Evolutionary conservation across 345 rosid species (phyloP).

Genomic region (Garcia nutans): DNA sequence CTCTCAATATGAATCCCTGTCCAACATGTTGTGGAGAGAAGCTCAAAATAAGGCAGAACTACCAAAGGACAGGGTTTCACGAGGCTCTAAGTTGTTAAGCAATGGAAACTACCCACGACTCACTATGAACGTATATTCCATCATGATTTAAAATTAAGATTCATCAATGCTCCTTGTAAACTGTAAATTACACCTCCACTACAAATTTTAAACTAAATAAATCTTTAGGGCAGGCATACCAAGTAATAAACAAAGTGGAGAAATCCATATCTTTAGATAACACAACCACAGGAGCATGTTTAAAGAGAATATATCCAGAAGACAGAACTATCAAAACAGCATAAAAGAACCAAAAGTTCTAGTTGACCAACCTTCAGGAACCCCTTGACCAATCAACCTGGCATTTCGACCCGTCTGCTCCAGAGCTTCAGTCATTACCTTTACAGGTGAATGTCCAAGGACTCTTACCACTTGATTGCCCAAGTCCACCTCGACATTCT

Average conservation of each 20-base stretch:
- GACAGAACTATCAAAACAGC: background rate
- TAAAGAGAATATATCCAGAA: background rate
- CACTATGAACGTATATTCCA: background rate
- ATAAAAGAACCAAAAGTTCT: background rate
- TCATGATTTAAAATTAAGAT: background rate
- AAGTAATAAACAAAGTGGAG: background rate
- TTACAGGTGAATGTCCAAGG: constrained; percentile 75
- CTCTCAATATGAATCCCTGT: background rate
- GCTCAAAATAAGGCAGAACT: background rate
- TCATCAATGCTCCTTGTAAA: background rate
- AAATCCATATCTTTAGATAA: background rate
- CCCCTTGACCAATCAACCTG: constrained; percentile 86
- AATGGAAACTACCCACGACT: background rate
- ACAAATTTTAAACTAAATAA: too few species aligned
- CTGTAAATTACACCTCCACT: too few species aligned
- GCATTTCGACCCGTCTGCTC: constrained; percentile 87
- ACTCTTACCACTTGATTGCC: constrained; percentile 78
- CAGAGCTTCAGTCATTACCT: constrained; percentile 72
- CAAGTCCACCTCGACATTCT: constrained; percentile 82
- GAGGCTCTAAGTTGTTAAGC: background rate
- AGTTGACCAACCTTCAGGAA: constrained; percentile 72
- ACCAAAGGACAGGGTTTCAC: background rate
- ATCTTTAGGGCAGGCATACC: background rate
- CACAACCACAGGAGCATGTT: background rate
- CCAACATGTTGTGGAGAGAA: background rate